Conservation (phyloP, 2,329 filamentous ascomycete species). For the Calcarisporium arbuscula region DNA sequence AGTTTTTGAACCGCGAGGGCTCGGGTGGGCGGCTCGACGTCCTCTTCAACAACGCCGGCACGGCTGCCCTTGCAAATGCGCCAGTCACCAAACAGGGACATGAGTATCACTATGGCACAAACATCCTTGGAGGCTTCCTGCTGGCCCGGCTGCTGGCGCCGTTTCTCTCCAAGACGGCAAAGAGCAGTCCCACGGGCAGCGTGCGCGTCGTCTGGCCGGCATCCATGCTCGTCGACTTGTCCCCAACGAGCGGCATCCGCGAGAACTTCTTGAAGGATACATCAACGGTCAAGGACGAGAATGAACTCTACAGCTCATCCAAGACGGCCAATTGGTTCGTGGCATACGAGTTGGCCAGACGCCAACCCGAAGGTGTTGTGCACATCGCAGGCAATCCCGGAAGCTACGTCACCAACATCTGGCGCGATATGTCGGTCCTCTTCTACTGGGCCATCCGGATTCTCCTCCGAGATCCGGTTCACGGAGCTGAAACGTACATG, state of each 20-base stretch:
- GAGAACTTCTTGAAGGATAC: conserved; percentile 18
- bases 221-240: conserved; percentile 8
- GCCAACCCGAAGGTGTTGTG: conserved; percentile 18
- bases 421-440: conserved; percentile 10
- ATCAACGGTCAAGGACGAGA: conserved; percentile 17
- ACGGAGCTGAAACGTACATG: conserved; percentile 35
- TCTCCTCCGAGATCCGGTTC: conserved; percentile 21
- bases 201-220: conserved; percentile 18
- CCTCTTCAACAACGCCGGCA: conserved; percentile 40
- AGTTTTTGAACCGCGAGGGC: conserved; percentile 22
- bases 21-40: conserved; percentile 34
- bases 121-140: conserved; percentile 29
- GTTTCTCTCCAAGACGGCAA: conserved; percentile 22
- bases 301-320: conserved; percentile 22
- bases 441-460: conserved; percentile 16
- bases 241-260: conserved; percentile 12
- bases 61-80: conserved; percentile 29
- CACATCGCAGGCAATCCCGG: conserved; percentile 28
- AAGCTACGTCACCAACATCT: conserved; percentile 21
- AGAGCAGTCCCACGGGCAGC: conserved; percentile 13
- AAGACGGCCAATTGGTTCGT: conserved; percentile 30
- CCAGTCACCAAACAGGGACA: conserved; percentile 8
- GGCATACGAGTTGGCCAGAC: conserved; percentile 22
- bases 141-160: conserved; percentile 30
- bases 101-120: conserved; percentile 31